Conservation (phyloP, 2,329 filamentous ascomycete species). For the Fusarium circinatum region DNA sequence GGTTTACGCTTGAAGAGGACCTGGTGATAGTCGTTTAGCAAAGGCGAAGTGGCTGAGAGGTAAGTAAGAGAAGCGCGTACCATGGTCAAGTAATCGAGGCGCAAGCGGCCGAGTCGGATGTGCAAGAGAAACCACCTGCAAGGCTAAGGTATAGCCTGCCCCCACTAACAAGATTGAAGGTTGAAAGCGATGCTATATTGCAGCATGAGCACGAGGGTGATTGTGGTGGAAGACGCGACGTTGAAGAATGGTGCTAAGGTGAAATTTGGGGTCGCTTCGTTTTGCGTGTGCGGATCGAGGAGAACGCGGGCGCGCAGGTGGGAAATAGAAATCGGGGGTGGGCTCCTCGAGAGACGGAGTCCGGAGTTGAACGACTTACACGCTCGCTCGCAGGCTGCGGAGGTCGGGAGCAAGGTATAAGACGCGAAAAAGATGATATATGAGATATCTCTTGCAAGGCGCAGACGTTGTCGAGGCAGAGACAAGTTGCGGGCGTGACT, state of each 20-base stretch:
- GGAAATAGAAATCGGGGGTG: slow-evolving; percentile 39
- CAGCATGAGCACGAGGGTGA: slow-evolving; percentile 33
- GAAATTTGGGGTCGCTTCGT: slow-evolving; percentile 24
- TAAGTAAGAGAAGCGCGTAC: slow-evolving; percentile 21
- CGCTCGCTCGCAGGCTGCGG: slow-evolving; percentile 20
- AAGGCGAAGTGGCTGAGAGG: slow-evolving; percentile 2
- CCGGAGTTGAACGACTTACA: slow-evolving; percentile 47
- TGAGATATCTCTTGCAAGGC: not conserved
- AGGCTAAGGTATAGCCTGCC: slow-evolving; percentile 43
- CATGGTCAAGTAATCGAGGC: slow-evolving; percentile 35
- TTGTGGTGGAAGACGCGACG: slow-evolving; percentile 19
- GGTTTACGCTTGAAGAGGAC: slow-evolving; percentile 97
- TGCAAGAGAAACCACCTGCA: slow-evolving; percentile 36
- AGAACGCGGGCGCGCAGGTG: slow-evolving; percentile 38
- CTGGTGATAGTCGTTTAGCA: slow-evolving; percentile 57
- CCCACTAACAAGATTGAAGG: slow-evolving; percentile 43
- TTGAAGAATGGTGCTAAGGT: slow-evolving; percentile 17
- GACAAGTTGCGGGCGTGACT: slow-evolving; percentile 17
- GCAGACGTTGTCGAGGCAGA: not conserved
- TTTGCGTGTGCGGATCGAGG: slow-evolving; percentile 30
- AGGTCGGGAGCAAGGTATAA: slow-evolving; percentile 21
- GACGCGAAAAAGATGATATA: slow-evolving; percentile 33
- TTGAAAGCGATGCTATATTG: slow-evolving; percentile 19
- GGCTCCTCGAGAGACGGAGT: slow-evolving; percentile 36
- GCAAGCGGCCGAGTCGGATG: slow-evolving; percentile 27